Percentiles rank a stretch among this genome's conserved stretches.
Conservation (phyloP, 2,329 filamentous ascomycete species). For the Neoarthrinium moseri region DNA sequence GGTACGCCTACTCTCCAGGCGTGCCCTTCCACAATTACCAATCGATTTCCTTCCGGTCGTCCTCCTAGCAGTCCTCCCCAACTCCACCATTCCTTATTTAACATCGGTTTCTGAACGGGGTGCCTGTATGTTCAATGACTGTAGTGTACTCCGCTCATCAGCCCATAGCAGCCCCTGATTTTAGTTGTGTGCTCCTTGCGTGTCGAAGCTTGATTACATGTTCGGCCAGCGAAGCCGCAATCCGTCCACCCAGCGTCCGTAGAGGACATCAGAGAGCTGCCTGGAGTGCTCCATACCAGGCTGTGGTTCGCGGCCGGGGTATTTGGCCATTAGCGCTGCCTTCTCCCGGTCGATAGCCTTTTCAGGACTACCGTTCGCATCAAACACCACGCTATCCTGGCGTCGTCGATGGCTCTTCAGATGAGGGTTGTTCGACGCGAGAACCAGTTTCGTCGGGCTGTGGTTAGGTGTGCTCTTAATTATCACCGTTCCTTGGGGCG, state of each 20-base stretch:
- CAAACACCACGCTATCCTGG: constrained; percentile 39
- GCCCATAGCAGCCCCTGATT: too few relatives aligned
- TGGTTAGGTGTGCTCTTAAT: constrained; percentile 45
- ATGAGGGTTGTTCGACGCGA: constrained; percentile 83
- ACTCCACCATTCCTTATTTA: too few relatives aligned
- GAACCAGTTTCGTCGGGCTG: constrained; percentile 64
- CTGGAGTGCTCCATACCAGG: constrained; percentile 91
- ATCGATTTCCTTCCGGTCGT: too few relatives aligned
- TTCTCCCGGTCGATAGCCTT: constrained; percentile 47
- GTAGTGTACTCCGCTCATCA: too few relatives aligned
- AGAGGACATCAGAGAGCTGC: constrained; percentile 85
- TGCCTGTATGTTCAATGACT: too few relatives aligned
- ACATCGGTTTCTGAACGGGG: too few relatives aligned
- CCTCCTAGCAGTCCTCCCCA: too few relatives aligned
- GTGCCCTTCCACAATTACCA: too few relatives aligned
- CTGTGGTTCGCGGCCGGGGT: constrained; percentile 51
- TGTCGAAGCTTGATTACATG: constrained; percentile 8
- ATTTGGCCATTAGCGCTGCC: constrained; percentile 48
- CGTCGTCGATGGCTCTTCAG: constrained; percentile 74
- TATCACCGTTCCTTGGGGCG: constrained; percentile 55
- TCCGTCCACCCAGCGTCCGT: constrained; percentile 85
- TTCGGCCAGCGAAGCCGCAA: constrained; percentile 67
- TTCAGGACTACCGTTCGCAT: constrained; percentile 31
- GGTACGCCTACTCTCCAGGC: too few relatives aligned
- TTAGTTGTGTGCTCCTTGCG: too few relatives aligned